Percentiles rank a stretch among this genome's conserved stretches.
These are phyloP conservation scores for Metarhizium sp. DNA, from an alignment of 2,329 filamentous ascomycete species.

Conservation along the genomic window DNA sequence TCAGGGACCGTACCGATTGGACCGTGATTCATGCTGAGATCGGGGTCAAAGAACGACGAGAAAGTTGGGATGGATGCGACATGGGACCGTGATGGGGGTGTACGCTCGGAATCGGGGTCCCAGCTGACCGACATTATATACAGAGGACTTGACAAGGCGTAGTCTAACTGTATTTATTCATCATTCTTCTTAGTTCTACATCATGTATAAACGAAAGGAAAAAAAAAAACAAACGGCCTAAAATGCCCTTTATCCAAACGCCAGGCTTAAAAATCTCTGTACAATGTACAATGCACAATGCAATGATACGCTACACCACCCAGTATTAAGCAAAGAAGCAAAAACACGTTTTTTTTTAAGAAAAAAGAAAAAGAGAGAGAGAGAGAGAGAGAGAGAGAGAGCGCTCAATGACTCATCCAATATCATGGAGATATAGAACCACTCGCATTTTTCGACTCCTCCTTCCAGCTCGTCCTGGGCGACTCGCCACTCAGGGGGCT, in stretches of 20 bases:
- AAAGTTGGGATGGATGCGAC: no score
- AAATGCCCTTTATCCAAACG: neutral
- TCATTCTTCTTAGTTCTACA: neutral
- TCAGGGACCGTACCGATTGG: no score
- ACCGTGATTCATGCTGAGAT: no score
- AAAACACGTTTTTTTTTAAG: neutral
- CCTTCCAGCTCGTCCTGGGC: neutral
- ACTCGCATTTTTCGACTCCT: neutral
- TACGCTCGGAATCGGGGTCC: no score
- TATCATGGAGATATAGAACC: neutral
- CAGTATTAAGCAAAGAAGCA: neutral
- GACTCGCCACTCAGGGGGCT: constrained; percentile 2
- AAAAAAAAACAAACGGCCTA: neutral
- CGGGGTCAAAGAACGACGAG: no score
- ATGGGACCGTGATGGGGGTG: no score
- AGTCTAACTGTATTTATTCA: no score
- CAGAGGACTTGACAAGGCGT: no score
- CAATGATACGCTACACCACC: neutral
- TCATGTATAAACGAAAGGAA: neutral
- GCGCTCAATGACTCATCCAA: neutral
- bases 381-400: neutral
- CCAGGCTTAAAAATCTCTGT: neutral
- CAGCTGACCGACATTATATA: no score
- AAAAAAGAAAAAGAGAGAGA: neutral
- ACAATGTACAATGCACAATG: neutral